Evolutionary conservation across 1,139 yeast genomes (phyloP).

Genomic region (Debaryomycetaceae sp.): DNA sequence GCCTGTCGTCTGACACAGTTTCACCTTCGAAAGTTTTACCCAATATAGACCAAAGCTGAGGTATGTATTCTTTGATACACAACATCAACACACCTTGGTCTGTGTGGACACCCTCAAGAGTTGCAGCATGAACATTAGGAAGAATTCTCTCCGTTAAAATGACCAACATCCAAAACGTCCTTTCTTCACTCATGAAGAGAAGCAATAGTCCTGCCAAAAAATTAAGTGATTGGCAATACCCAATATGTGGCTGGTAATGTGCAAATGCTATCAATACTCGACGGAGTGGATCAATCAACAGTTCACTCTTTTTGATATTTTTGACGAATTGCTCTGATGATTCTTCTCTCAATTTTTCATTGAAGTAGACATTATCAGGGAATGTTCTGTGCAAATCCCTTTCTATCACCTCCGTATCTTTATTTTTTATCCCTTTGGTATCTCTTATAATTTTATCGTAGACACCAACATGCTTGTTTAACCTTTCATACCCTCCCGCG

Average conservation of each 20-base stretch:
- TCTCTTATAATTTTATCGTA: slow-evolving; percentile 65
- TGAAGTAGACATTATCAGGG: slow-evolving; percentile 85
- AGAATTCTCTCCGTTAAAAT: slow-evolving; percentile 80
- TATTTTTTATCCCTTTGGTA: slow-evolving; percentile 49
- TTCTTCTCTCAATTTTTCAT: slow-evolving; percentile 10
- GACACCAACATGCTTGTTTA: slow-evolving; percentile 66
- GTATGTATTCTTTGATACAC: slow-evolving; percentile 79
- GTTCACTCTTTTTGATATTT: slow-evolving; percentile 44
- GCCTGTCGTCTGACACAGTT: slow-evolving; percentile 51
- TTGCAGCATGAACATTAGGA: slow-evolving; percentile 89
- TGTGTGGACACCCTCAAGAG: slow-evolving; percentile 89
- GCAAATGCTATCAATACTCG: slow-evolving; percentile 84
- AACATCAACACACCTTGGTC: slow-evolving; percentile 94
- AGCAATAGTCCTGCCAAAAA: slow-evolving; percentile 84
- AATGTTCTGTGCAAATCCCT: slow-evolving; percentile 90
- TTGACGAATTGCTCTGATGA: slow-evolving; percentile 4
- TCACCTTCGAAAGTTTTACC: slow-evolving; percentile 45
- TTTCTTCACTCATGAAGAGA: slow-evolving; percentile 82
- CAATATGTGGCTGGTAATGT: slow-evolving; percentile 81
- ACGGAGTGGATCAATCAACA: slow-evolving; percentile 65
- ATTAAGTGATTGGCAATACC: slow-evolving; percentile 93
- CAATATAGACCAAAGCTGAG: slow-evolving; percentile 68
- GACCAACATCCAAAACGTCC: slow-evolving; percentile 93
- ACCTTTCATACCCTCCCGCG: slow-evolving; percentile 82
- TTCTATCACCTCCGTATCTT: slow-evolving; percentile 88